phyloP scores from a whole-genome alignment of 768 basidiomycete genomes.

The Glaciozyma martinii region DNA sequence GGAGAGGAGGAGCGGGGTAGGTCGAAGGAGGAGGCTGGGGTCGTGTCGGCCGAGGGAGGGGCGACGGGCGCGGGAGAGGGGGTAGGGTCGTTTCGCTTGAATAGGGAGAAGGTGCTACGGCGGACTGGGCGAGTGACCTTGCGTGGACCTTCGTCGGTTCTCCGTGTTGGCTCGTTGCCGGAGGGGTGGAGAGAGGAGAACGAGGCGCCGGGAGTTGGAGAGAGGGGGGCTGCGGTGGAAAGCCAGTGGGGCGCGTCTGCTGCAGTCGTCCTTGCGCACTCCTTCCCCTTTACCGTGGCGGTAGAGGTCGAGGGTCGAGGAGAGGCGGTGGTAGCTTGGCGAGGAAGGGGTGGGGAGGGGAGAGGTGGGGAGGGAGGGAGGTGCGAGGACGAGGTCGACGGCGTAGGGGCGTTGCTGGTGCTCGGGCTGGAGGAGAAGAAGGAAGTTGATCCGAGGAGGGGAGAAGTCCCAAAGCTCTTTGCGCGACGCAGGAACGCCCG shows the following conservation, averaged over 20 bases:
- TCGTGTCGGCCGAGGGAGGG: neutral
- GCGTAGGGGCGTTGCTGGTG: slow-evolving; percentile 1
- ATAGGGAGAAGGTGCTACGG: neutral
- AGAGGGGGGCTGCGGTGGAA: neutral
- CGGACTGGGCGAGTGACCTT: neutral
- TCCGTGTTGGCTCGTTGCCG: neutral
- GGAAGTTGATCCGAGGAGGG: neutral
- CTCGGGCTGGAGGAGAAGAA: neutral
- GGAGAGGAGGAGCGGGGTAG: slow-evolving; percentile 1
- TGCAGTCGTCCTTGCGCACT: neutral
- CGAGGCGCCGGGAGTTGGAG: neutral
- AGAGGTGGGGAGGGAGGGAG: neutral
- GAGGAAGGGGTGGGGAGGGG: neutral
- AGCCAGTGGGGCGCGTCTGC: slow-evolving; percentile 11
- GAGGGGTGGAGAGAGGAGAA: too few species aligned
- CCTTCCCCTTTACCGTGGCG: too few species aligned
- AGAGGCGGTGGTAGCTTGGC: neutral
- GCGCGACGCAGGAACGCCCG: slow-evolving; percentile 17
- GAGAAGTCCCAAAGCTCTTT: slow-evolving; percentile 20
- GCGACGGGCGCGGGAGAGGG: neutral
- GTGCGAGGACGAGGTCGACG: slow-evolving; percentile 5
- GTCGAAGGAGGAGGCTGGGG: neutral
- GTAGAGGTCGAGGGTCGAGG: neutral
- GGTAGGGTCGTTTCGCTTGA: neutral
- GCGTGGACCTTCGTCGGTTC: neutral